These are phyloP conservation scores for Mycena kentingensis DNA, from an alignment of 768 basidiomycete species.

Conservation along the genomic window DNA sequence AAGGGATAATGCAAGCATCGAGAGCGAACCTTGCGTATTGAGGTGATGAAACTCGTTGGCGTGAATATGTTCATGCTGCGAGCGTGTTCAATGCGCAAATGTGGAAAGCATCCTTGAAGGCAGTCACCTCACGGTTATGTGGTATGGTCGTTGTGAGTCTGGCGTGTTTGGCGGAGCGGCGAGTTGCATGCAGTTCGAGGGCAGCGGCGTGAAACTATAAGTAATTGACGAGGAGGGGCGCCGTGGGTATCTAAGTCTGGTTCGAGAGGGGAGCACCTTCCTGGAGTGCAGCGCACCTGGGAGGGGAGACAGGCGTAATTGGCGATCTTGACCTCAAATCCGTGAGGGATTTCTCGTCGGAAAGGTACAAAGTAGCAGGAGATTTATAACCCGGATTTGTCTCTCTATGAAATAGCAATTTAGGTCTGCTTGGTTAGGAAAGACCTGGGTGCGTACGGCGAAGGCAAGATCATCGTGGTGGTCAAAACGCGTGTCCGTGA, in stretches of 20 bases:
- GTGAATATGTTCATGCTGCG: slow-evolving; percentile 49
- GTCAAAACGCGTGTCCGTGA: too few relatives aligned
- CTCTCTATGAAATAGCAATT: too few relatives aligned
- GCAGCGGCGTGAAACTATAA: slow-evolving; percentile 43
- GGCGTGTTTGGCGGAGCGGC: slow-evolving; percentile 32
- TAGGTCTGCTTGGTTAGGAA: too few relatives aligned
- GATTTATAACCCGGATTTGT: too few relatives aligned
- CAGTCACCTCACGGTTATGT: slow-evolving; percentile 39
- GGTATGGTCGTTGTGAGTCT: slow-evolving; percentile 38
- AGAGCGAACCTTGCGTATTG: slow-evolving; percentile 32
- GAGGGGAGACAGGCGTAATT: too few relatives aligned
- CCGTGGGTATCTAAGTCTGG: slow-evolving; percentile 11
- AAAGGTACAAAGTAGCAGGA: too few relatives aligned
- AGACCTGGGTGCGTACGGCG: too few relatives aligned
- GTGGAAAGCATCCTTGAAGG: background rate
- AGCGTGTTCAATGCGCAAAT: background rate
- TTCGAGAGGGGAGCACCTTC: too few relatives aligned
- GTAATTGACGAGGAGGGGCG: slow-evolving; percentile 35
- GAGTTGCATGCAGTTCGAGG: slow-evolving; percentile 43
- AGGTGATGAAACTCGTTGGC: slow-evolving; percentile 49
- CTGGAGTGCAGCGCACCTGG: too few relatives aligned
- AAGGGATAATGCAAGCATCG: background rate
- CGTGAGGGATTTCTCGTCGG: too few relatives aligned
- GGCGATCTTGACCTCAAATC: too few relatives aligned
- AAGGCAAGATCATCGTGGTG: too few relatives aligned